Base-by-base conservation (phyloP, 768 basidiomycete species). In the Termitomyces sp. region DNA sequence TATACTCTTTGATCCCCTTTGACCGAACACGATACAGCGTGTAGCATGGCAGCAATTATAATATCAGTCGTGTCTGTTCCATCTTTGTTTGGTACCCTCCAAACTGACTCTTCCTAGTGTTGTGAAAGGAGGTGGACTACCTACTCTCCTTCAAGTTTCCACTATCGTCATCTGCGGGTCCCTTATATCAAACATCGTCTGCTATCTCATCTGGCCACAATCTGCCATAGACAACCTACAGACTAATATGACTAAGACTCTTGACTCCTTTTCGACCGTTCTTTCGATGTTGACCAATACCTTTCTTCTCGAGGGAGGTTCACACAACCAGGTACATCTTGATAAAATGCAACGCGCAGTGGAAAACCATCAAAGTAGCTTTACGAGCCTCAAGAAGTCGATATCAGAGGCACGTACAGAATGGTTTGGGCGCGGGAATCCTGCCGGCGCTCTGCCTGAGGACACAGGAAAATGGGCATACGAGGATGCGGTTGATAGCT, bases 331-430 rank as follows among this genome's bases (percentile, higher is more conserved):
- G 45, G 79, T 79, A 14, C 83, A 83, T 64, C 77, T 83, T 32
- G 84, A 83, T 32, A 85, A 83, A 63, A 81, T 98, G 52, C 86
- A 90, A 63, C 82, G 82, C 20, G 96, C 96, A 1, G 88, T 94
- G 47, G 83, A 91, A 64, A 82, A 85, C 50, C 96, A 98, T 66
- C 92, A 96, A 65, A 84, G 85, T 42, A 91, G 92, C 56, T 98
- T 98, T 70, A 96, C 91, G 8, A 86, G 85, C 45, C 83, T 99
- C 60, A 94, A 95, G 76, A 88, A 89, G 69, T 92, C 86, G 66
- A 79, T 98, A 5, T 81, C 77, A 0, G 96, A 98, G 73, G 95
- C 96, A 9, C 88, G 88, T 65, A 91, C 89, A 11, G 96, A 99
- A 74, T 88, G 92, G 80, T 74, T 86, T 8, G 71, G 72, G 36